Evolutionary conservation across 1,284 basidiomycete species (phyloP).

Genomic region (Malassezia globosa): DNA sequence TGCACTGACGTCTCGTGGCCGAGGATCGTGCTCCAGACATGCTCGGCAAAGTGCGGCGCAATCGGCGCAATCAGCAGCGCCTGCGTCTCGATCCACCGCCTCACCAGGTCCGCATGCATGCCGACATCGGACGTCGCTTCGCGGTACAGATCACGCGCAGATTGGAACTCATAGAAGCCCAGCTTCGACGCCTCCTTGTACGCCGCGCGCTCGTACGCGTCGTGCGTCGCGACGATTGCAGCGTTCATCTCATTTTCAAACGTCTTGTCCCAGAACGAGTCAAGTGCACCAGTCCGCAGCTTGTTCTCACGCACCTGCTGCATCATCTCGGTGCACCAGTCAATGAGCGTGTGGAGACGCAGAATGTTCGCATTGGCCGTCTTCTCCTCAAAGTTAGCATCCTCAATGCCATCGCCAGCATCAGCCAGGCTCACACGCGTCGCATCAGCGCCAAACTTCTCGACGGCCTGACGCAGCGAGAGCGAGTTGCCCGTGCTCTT

Average conservation of each 20-base stretch:
- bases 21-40: constrained; percentile 65
- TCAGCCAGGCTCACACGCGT: constrained; percentile 85
- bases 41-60: constrained; percentile 88
- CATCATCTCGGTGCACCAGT: constrained; percentile 74
- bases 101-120: constrained; percentile 68
- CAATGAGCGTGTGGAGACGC: constrained; percentile 77
- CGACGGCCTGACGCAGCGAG: constrained; percentile 39
- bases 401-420: constrained; percentile 92
- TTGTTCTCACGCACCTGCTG: constrained; percentile 57
- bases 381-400: constrained; percentile 98
- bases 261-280: constrained; percentile 57
- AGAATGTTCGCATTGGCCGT: constrained; percentile 95
- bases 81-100: constrained; percentile 70
- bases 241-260: constrained; percentile 88
- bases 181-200: constrained; percentile 93
- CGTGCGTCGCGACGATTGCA: constrained; percentile 65
- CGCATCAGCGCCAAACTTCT: constrained; percentile 78
- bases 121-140: constrained; percentile 69
- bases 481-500: constrained; percentile 69
- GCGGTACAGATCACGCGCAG: constrained; percentile 87
- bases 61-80: constrained; percentile 74
- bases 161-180: constrained; percentile 92
- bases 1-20: constrained; percentile 73
- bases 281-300: constrained; percentile 54
- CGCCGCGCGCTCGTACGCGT: constrained; percentile 57